Conservation (phyloP, 1,284 basidiomycete species). For the Puccinia coronata region DNA sequence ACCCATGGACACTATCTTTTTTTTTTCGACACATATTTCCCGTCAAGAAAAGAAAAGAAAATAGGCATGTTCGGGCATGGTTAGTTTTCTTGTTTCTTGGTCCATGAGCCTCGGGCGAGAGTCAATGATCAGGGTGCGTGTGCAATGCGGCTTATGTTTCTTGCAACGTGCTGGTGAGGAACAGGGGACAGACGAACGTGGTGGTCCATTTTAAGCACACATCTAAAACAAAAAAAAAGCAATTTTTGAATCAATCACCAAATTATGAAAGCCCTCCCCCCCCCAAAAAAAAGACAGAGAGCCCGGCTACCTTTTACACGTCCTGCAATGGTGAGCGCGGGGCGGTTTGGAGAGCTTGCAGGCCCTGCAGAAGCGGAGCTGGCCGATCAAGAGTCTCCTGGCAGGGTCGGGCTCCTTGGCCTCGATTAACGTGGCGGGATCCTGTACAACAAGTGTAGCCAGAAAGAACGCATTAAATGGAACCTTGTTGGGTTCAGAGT, state of each 20-base stretch:
- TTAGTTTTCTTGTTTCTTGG: neutral
- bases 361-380: slow-evolving; percentile 54
- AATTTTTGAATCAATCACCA: neutral
- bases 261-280: neutral
- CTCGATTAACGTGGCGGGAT: slow-evolving; percentile 23
- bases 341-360: slow-evolving; percentile 57
- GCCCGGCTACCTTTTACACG: slow-evolving; percentile 56
- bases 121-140: too few species aligned
- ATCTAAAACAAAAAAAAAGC: slow-evolving; percentile 26
- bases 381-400: slow-evolving; percentile 51
- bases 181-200: slow-evolving; percentile 27
- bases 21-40: neutral
- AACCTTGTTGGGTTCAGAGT: neutral
- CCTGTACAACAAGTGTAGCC: neutral
- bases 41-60: neutral
- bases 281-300: neutral
- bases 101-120: too few species aligned
- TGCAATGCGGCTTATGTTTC: too few species aligned
- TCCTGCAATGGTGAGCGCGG: slow-evolving; percentile 58
- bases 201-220: slow-evolving; percentile 50
- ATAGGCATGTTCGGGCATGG: neutral
- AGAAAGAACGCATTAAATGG: neutral
- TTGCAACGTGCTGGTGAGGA: too few species aligned
- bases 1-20: slow-evolving; percentile 48
- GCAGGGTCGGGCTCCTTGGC: slow-evolving; percentile 51